phyloP scores from a whole-genome alignment of 805 yeast genomes.

The Lipomyces chichibuensis region DNA sequence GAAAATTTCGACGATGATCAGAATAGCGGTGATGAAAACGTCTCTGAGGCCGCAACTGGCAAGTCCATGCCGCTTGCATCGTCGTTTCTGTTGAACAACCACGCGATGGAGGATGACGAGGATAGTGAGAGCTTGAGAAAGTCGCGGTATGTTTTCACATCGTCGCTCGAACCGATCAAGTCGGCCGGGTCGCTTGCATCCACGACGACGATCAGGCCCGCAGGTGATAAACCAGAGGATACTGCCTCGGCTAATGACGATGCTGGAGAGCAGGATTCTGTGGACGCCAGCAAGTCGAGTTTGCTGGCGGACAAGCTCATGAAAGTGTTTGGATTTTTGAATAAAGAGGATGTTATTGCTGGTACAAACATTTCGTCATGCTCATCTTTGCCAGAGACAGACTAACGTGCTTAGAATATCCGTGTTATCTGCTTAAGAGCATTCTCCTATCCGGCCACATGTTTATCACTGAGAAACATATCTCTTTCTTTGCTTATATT shows the following conservation, averaged over 20 bases:
- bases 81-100: constrained; percentile 15
- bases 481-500: constrained; percentile 77
- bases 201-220: not conserved
- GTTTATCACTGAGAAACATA: constrained; percentile 64
- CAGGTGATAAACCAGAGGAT: not conserved
- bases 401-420: constrained; percentile 49
- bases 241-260: not conserved
- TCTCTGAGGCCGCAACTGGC: not conserved
- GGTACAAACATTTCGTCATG: constrained; percentile 21
- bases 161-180: constrained; percentile 14
- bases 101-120: constrained; percentile 6
- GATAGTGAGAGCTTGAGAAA: not conserved
- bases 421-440: constrained; percentile 80
- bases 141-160: not conserved
- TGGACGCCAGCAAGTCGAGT: constrained; percentile 20
- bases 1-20: constrained; percentile 37
- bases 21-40: constrained; percentile 16
- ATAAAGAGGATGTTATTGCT: constrained; percentile 33
- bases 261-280: constrained; percentile 11
- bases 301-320: constrained; percentile 19
- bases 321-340: constrained; percentile 22
- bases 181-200: constrained; percentile 17
- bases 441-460: constrained; percentile 85
- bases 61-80: constrained; percentile 13
- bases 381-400: not conserved